Base-by-base conservation (phyloP, 148 eudicot species). In the Tetragonia tetragonoides region DNA sequence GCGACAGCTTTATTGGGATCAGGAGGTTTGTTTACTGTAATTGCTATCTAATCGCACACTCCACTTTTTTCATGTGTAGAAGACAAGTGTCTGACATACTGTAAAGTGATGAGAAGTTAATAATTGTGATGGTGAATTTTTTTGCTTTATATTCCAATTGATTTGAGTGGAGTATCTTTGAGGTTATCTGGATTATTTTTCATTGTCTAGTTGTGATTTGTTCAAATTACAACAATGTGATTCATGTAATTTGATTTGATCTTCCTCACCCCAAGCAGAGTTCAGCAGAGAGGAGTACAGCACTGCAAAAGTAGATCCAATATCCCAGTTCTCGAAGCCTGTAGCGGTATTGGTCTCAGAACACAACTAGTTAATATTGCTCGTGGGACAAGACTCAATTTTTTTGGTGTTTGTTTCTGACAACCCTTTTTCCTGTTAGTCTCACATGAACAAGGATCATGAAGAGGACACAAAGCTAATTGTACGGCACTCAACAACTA, bases 401-500 rank as follows among this genome's bases (percentile, higher is more conserved):
- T 73, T 24, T 9, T 76, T n/a, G 57, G 57, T 64, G 44, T 69
- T 66, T 83, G 59, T 61, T 21, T 70, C 38, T 79, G 69, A 69
- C 72, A 76, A 46, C 34, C 17, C 73, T 77, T 68, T 1, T 40
- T 47, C 64, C 20, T 73, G 49, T 41, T 89, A 95, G 98, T 89
- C 94, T 72, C 98, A 95, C 77, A 95, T 95, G 99, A 95, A 95
- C 81, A 91, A 86, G 82, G 99, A 95, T 84, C 99, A 95, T 80
- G 80, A 80, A 51, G 97, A 91, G 28, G 97, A 95, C 76, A 95
- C 97, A 70, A 93, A 88, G 84, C 85, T 93, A 72, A 95, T 95
- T 63, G 99, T 95, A 80, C 88, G 89, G 86, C 87, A 93, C 76
- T 87, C 92, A 17, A 91, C 95, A 23, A 90, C 92, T 46, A 83